Conservation (phyloP, 108 stramenopile species). For the Nitzschia sp. region DNA sequence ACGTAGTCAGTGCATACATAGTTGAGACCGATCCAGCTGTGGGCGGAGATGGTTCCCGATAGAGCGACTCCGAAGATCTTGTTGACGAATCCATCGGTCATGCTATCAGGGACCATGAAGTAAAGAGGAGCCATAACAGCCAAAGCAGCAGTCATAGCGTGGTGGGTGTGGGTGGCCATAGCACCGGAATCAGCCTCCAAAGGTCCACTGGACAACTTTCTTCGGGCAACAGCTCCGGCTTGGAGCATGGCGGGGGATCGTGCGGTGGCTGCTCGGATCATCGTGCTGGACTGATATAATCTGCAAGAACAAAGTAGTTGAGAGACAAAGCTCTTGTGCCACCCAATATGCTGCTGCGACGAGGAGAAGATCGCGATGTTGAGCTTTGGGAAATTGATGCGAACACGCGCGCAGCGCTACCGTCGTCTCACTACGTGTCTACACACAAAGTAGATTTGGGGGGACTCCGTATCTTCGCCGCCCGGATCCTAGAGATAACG, state of each 20-base stretch:
- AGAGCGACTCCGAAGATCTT: conserved; percentile 72
- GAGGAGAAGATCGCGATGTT: conserved; percentile 1
- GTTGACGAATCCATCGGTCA: conserved; percentile 59
- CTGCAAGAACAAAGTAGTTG: background rate
- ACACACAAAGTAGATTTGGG: too few species aligned
- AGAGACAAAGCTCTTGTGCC: background rate
- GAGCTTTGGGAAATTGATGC: background rate
- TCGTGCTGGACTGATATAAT: background rate
- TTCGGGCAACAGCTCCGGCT: conserved; percentile 7
- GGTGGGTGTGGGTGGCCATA: conserved; percentile 72
- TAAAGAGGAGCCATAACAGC: conserved; percentile 64
- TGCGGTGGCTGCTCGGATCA: conserved; percentile 17
- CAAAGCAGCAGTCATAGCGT: conserved; percentile 64
- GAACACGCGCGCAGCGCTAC: background rate
- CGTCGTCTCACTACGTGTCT: too few species aligned
- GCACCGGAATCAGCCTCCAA: conserved; percentile 73
- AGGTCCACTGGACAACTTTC: conserved; percentile 35
- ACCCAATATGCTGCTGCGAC: background rate
- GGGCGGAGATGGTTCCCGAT: conserved; percentile 69
- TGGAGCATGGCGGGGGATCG: conserved; percentile 8
- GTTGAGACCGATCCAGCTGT: conserved; percentile 90
- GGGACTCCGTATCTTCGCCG: too few species aligned
- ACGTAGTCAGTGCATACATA: conserved; percentile 93
- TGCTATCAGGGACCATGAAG: conserved; percentile 60
- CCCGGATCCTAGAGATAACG: too few species aligned